Conservation (phyloP, 495 filamentous ascomycete genomes). For the Penicillium manginii region DNA sequence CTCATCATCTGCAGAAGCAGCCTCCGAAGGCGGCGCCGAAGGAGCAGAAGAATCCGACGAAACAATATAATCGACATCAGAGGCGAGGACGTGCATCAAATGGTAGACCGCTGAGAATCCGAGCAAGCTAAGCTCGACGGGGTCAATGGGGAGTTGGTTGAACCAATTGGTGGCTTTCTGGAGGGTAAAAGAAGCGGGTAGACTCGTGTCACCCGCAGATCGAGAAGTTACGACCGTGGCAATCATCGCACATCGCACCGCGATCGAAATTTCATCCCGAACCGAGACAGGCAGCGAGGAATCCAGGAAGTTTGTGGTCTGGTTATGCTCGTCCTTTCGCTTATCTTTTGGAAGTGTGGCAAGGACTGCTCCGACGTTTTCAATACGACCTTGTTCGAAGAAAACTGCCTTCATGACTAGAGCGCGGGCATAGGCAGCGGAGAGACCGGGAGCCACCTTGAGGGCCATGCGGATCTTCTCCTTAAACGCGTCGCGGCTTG, state of each 20-base stretch:
- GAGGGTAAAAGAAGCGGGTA: slow-evolving; percentile 44
- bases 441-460: slow-evolving; percentile 76
- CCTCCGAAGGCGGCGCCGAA: slow-evolving; percentile 24
- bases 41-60: slow-evolving; percentile 43
- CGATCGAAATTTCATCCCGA: slow-evolving; percentile 67
- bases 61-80: slow-evolving; percentile 54
- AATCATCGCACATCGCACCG: slow-evolving; percentile 81
- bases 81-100: slow-evolving; percentile 61
- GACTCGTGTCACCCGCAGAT: slow-evolving; percentile 35
- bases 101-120: slow-evolving; percentile 77
- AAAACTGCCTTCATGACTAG: slow-evolving; percentile 66
- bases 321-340: slow-evolving; percentile 30
- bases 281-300: slow-evolving; percentile 54
- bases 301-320: slow-evolving; percentile 47
- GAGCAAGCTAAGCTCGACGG: slow-evolving; percentile 66
- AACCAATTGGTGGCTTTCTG: slow-evolving; percentile 50
- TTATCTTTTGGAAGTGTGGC: slow-evolving; percentile 53
- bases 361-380: slow-evolving; percentile 53
- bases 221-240: slow-evolving; percentile 63
- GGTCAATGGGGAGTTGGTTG: slow-evolving; percentile 49
- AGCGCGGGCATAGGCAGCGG: slow-evolving; percentile 75
- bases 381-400: slow-evolving; percentile 45
- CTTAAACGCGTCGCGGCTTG: slow-evolving; percentile 50
- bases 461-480: slow-evolving; percentile 69
- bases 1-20: slow-evolving; percentile 37